Evolutionary conservation across 441 rosid genomes (phyloP).

Genomic region (Pelargonium cotyledonis): DNA sequence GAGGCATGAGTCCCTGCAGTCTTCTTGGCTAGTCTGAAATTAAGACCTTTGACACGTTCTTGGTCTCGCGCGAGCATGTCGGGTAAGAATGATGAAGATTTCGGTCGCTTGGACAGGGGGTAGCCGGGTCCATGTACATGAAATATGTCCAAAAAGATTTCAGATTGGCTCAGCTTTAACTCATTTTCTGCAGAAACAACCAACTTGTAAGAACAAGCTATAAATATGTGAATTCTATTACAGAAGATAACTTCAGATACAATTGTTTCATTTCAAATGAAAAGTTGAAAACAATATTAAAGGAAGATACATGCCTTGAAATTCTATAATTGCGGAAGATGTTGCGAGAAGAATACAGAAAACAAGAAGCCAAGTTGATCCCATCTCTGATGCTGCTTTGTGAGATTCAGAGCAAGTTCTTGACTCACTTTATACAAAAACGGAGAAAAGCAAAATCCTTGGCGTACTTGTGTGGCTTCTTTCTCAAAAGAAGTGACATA

Average conservation of each 20-base stretch:
- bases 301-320: conserved; percentile 9
- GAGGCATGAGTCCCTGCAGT: neutral
- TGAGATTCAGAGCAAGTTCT: neutral
- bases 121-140: conserved; percentile 17
- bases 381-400: conserved; percentile 7
- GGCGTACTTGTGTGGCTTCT: neutral
- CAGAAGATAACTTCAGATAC: neutral
- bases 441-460: conserved; percentile 5
- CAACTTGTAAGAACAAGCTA: neutral
- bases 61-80: conserved; percentile 18
- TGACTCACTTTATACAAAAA: neutral
- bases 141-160: conserved; percentile 11
- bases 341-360: conserved; percentile 9
- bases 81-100: conserved; percentile 5
- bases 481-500: neutral
- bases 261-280: neutral
- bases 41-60: conserved; percentile 15
- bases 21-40: conserved; percentile 3
- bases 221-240: neutral
- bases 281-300: neutral
- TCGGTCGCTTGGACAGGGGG: neutral
- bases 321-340: conserved; percentile 1
- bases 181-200: conserved; percentile 19
- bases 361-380: neutral
- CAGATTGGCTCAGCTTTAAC: neutral